Evolutionary conservation across 2,329 filamentous ascomycete genomes (phyloP), one percentile per base, ranked within the genome.

Genomic region (Apiospora kogelbergensis): DNA sequence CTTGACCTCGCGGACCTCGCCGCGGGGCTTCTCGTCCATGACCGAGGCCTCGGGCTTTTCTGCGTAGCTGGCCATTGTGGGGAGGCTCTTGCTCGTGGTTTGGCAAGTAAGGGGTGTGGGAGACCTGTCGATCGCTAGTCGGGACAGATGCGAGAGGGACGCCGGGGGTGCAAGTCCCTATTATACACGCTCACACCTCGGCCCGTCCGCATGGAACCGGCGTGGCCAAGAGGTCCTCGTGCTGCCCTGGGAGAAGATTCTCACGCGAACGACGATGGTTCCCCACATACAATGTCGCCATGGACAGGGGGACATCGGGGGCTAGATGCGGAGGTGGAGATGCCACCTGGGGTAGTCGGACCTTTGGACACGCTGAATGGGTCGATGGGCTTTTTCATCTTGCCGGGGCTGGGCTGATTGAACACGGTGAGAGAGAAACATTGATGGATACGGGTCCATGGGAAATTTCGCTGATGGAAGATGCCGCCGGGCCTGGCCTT

Each of bases 1-100:
- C 65, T 79, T 77, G 41, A 82, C 75, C 68, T 81, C 73, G 53
- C 71, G 77, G 22, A 77, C 75, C 63, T 74, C 70, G 17, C 75
- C 76, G 22, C 68, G 65, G 17, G 68, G 70, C 30, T 78, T 77
- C 70, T 75, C 76, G 22, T 75, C 73, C 15, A 68, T 63, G 46
- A 71, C 24, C 1, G 72, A 73, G 63, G 72, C 71, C 44, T 67
- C 66, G 15, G 68, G 71, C 41, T 74, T 74, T 63, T 73, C 69
- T 46, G 72, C 60, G 24, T 70, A 70, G 63, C 48, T 70, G 22
- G 72, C 67, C 72, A 72, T 75, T 53, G 53, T 68, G 70, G 57
- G 26, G 20, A n/a, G 15, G 53, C 33, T 7, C 6, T 17, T 37
- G n/a, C 17, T 60, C 33, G 53, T 17, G 11, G 30, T 20, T 37